These are phyloP conservation scores for Holtermanniella nyarrowii DNA, from an alignment of 768 basidiomycete genomes.

Conservation along the genomic window DNA sequence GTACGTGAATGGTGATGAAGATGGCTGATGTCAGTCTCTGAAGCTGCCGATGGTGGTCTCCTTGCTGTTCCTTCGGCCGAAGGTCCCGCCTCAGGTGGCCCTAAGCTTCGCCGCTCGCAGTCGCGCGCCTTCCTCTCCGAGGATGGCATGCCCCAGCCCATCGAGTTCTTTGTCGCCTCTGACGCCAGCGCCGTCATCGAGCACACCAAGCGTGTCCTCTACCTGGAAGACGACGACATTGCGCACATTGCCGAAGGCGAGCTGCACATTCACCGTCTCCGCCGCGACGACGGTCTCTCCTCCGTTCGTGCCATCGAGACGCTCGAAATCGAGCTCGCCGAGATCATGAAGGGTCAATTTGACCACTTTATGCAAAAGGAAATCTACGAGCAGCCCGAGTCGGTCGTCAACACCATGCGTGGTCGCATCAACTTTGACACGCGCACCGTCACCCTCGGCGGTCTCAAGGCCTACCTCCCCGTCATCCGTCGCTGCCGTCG, in stretches of 20 bases:
- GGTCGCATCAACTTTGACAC: constrained; percentile 98
- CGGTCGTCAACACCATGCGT: constrained; percentile 99
- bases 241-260: constrained; percentile 95
- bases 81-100: constrained; percentile 44
- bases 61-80: constrained; percentile 56
- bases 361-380: constrained; percentile 99
- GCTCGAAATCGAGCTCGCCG: constrained; percentile 96
- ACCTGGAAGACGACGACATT: constrained; percentile 97
- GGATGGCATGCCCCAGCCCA: constrained; percentile 95
- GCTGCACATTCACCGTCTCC: constrained; percentile 95
- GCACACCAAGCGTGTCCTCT: constrained; percentile 97
- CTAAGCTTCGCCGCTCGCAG: constrained; percentile 80
- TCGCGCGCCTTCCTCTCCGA: constrained; percentile 97
- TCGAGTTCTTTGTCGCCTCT: constrained; percentile 98
- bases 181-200: constrained; percentile 94
- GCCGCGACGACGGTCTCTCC: constrained; percentile 63
- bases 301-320: constrained; percentile 93
- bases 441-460: constrained; percentile 83
- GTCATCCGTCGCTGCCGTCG: constrained; percentile 91
- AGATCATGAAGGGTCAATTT: constrained; percentile 99
- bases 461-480: constrained; percentile 84
- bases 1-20: constrained; percentile 44
- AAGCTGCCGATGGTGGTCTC: constrained; percentile 44
- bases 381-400: constrained; percentile 96
- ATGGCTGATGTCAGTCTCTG: constrained; percentile 35